Percentiles rank a stretch among this genome's conserved stretches.
Evolutionary conservation across 768 basidiomycete genomes (phyloP).

Genomic region (Termitomyces sp.): DNA sequence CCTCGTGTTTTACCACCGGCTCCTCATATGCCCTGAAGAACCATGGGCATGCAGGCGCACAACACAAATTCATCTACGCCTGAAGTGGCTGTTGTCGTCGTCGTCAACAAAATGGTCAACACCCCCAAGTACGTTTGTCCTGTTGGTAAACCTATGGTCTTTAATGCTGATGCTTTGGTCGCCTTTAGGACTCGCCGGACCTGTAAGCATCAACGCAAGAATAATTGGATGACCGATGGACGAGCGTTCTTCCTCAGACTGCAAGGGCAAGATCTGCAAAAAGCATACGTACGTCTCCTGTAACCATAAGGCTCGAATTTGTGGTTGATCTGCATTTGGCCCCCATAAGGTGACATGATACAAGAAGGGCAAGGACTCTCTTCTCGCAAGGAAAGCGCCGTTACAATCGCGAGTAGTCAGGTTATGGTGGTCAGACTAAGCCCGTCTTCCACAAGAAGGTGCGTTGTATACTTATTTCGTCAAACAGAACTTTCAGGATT

Average conservation of each 20-base stretch:
- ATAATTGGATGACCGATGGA: constrained; percentile 3
- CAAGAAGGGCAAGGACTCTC: constrained; percentile 99
- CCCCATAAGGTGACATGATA: constrained; percentile 99
- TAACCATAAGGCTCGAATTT: not conserved
- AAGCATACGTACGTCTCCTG: constrained; percentile 83
- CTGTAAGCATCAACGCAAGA: constrained; percentile 58
- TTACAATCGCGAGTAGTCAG: constrained; percentile 98
- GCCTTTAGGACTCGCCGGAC: constrained; percentile 82
- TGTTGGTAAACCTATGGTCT: not conserved
- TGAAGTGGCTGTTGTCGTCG: constrained; percentile 33
- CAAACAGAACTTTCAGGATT: no score
- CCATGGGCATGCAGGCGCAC: no score
- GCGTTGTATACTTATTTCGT: no score
- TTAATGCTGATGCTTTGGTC: constrained; percentile 10
- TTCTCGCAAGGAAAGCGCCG: constrained; percentile 99
- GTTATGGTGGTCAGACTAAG: constrained; percentile 99
- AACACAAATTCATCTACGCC: no score
- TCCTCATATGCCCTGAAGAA: no score
- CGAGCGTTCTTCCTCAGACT: constrained; percentile 44
- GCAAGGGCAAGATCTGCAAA: constrained; percentile 96
- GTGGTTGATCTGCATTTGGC: constrained; percentile 24
- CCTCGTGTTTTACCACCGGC: no score
- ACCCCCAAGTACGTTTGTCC: constrained; percentile 75
- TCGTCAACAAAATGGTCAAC: constrained; percentile 80
- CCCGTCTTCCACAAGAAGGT: constrained; percentile 99